Percentiles rank a stretch among this genome's conserved stretches.
These are phyloP conservation scores for Curvularia hawaiiensis DNA, from an alignment of 2,329 filamentous ascomycete genomes.

Conservation along the genomic window DNA sequence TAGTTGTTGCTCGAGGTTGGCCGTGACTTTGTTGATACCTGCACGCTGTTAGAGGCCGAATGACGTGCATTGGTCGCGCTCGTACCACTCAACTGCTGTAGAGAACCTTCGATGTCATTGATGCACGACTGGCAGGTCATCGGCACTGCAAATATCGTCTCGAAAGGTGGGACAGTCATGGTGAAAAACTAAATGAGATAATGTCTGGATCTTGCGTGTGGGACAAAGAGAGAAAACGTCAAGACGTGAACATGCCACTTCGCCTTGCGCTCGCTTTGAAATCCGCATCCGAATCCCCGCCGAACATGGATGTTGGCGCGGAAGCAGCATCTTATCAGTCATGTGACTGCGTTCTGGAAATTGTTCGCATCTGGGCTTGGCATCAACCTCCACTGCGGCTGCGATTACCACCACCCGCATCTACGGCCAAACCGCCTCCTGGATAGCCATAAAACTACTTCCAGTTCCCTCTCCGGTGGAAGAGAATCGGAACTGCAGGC, in stretches of 20 bases:
- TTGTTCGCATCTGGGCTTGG: conserved; percentile 23
- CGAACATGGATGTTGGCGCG: conserved; percentile 8
- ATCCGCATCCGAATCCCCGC: conserved; percentile 26
- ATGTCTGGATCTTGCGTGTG: neutral
- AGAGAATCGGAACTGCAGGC: conserved; percentile 11
- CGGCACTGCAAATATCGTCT: conserved; percentile 95
- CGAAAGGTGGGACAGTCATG: conserved; percentile 44
- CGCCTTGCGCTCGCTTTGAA: conserved; percentile 37
- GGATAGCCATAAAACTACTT: neutral
- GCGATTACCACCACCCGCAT: conserved; percentile 10
- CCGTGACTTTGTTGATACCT: conserved; percentile 84
- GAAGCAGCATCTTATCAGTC: conserved; percentile 12
- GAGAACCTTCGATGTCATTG: conserved; percentile 79
- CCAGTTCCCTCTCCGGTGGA: too few relatives aligned
- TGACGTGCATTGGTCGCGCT: conserved; percentile 30
- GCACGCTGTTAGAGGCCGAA: conserved; percentile 26
- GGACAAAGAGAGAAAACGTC: conserved; percentile 8
- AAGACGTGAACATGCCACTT: conserved; percentile 18
- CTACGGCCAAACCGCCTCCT: neutral
- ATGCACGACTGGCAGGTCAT: conserved; percentile 91
- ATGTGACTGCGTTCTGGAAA: conserved; percentile 24
- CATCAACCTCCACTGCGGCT: conserved; percentile 21
- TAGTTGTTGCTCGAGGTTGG: conserved; percentile 80
- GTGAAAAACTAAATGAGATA: conserved; percentile 7
- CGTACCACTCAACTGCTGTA: conserved; percentile 73